Base-by-base conservation (phyloP, 2,329 filamentous ascomycete species). In the Xylaria sp. region DNA sequence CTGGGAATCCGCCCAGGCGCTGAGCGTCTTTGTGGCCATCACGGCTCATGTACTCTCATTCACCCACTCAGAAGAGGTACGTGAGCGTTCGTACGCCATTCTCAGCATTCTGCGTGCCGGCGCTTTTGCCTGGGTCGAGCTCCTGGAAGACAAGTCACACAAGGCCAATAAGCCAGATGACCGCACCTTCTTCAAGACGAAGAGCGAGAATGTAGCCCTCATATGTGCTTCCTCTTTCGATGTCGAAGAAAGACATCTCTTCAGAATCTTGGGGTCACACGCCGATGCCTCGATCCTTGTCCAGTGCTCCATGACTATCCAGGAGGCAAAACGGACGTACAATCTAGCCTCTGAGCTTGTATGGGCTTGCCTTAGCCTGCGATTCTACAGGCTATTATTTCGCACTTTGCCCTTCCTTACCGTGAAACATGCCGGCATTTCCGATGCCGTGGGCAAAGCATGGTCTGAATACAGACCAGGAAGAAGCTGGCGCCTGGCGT, bases 241-340 rank as follows among this genome's bases (percentile, higher is more conserved):
- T 51, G 44, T 62, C 2, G 54, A 62, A 4, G 35, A 47, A 10
- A 4, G 10, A 2, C 0, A 60, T 54, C 52, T 62, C 42, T 44
- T 18, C 2, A 5, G n/a, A 1, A 54, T 61, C 13, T 30, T 61
- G 2, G 9, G 19, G 39, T 54, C 30, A 7, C 48, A 50, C 1
- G 8, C 2, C 35, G 49, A 62, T 10, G 58, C 55, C 30, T 55
- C 60, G 2, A 60, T 58, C 4, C 53, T 62, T n/a, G 49, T 60
- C 9, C 60, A 60, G 34, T 58, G 58, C 5, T 60, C 58, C 13
- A 62, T 62, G 18, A 8, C 58, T 2, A 60, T 60, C 37, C 60
- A 62, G 49, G 60, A 60, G 35, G 59, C 52, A 47, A 58, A 57
- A 1, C 49, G 13, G 6, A 39, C 0, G 4, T 44, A 59, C 30